A percentile compares a stretch with the other conserved stretches of the same genome.
Evolutionary conservation across 108 stramenopile species (phyloP).

Genomic region (Fragilaria radians): DNA sequence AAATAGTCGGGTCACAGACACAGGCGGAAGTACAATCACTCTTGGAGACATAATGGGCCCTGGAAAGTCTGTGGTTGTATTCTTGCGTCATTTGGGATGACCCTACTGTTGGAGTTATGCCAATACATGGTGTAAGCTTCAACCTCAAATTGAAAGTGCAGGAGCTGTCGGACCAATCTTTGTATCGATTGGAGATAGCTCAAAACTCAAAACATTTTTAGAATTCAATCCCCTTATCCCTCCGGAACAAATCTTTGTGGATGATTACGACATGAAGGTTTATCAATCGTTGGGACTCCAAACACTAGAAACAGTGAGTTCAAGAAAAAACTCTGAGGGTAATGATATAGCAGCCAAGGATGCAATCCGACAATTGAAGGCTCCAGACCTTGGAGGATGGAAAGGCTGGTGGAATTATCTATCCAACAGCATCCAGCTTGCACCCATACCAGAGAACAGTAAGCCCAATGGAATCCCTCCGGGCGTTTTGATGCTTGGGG

Average conservation of each 20-base stretch:
- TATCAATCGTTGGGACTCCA: conserved; percentile 69
- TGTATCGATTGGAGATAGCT: conserved; percentile 63
- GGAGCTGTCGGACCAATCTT: conserved; percentile 59
- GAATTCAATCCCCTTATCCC: conserved; percentile 63
- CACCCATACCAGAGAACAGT: conserved; percentile 50
- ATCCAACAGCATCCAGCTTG: conserved; percentile 42
- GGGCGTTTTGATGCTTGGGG: conserved; percentile 78
- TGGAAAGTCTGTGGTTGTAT: conserved; percentile 59
- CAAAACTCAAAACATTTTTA: conserved; percentile 60
- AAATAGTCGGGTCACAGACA: conserved; percentile 52
- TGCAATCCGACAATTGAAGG: conserved; percentile 42
- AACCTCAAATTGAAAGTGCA: conserved; percentile 32
- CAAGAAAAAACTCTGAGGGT: conserved; percentile 41
- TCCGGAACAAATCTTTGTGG: conserved; percentile 48
- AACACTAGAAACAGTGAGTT: conserved; percentile 22
- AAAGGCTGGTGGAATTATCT: conserved; percentile 50
- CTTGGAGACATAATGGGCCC: conserved; percentile 45
- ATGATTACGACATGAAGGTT: conserved; percentile 59
- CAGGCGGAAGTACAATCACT: conserved; percentile 40
- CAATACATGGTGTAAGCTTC: conserved; percentile 64
- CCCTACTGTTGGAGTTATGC: conserved; percentile 90
- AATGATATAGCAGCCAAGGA: conserved; percentile 53
- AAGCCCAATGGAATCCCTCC: conserved; percentile 73
- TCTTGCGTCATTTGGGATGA: conserved; percentile 81
- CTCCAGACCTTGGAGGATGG: conserved; percentile 43